Percentiles rank a stretch among this genome's conserved stretches.
These are phyloP conservation scores for Cyclotella sp. DNA, from an alignment of 108 stramenopile species.

Conservation along the genomic window DNA sequence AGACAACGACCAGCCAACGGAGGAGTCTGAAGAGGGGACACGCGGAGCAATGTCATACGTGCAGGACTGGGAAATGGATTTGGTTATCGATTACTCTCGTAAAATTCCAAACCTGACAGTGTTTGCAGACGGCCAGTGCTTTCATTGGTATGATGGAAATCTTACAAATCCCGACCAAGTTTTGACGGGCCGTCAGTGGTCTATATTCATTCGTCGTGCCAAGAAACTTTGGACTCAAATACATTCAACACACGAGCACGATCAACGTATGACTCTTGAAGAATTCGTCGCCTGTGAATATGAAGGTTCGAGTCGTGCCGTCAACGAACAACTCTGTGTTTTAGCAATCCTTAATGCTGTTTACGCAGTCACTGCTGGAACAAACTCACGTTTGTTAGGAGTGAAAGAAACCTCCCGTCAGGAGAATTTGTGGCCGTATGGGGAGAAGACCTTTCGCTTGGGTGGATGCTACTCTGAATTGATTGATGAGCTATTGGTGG, in stretches of 20 bases:
- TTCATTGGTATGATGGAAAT: constrained; percentile 22
- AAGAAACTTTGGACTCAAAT: constrained; percentile 17
- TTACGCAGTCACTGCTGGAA: constrained; percentile 45
- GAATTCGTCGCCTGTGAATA: constrained; percentile 3
- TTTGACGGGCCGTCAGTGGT: not conserved
- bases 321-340: constrained; percentile 13
- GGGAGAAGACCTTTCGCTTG: constrained; percentile 38
- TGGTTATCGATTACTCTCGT: constrained; percentile 3
- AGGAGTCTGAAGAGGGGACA: not conserved
- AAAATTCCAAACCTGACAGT: constrained; percentile 19
- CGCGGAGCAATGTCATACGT: not conserved
- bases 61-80: constrained; percentile 8
- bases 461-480: constrained; percentile 40
- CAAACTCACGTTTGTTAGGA: constrained; percentile 14
- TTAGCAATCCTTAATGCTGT: constrained; percentile 32
- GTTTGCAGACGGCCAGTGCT: constrained; percentile 22
- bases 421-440: constrained; percentile 46
- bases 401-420: constrained; percentile 47
- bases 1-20: not conserved
- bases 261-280: constrained; percentile 15
- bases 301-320: not conserved
- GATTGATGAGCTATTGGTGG: constrained; percentile 29
- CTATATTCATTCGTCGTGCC: not conserved
- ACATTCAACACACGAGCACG: not conserved
- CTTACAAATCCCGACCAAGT: not conserved